Evolutionary conservation across 2,329 filamentous ascomycete species (phyloP), one percentile per base, ranked within the genome.

Genomic region (Gremmenia infestans): DNA sequence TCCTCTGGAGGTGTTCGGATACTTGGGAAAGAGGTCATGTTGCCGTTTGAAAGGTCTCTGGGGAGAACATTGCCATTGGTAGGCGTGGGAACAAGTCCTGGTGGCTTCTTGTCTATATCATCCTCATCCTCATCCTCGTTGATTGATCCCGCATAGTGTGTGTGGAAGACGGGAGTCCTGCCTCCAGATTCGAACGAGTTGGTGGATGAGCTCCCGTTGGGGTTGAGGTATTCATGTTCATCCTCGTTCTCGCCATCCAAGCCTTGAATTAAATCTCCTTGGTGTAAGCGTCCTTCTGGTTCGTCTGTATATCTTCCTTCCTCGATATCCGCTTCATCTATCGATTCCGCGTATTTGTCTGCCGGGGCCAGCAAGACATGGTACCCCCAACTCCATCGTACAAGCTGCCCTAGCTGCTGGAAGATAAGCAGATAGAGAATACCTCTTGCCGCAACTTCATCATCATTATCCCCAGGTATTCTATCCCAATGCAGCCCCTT

Each of bases 301-400:
- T 79, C 72, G 49, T 81, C 81, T 53, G 73, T 75, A 67, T 85
- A 86, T 57, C 83, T 77, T 15, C 87, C 82, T 73, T 81, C 66
- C 50, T 70, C 67, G 39, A 68, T 63, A 25, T 68, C 64, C 0
- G 56, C 62, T n/a, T 46, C 56, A 22, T 66, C 63, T 54, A 37
- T 57, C 83, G 58, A 86, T 52, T 88, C 83, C 12, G 80, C 76
- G 66, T 89, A 90, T 60, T 81, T 82, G 49, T 87, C 84, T 63
- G 90, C 88, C 17, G 93, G 91, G 17, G 92, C 92, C n/a, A 99
- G 78, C 17, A 99, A 78, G 39, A 97, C 86, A 66, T 96, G 91
- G 72, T 96, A 97, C 11, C 94, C 94, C 94, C 94, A 99, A 60
- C 90, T 97, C 94, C 94, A 99, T 57, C 94, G 84, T 19, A 99